Conservation (phyloP, 2,329 filamentous ascomycete species). For the Neonectria magnoliae region DNA sequence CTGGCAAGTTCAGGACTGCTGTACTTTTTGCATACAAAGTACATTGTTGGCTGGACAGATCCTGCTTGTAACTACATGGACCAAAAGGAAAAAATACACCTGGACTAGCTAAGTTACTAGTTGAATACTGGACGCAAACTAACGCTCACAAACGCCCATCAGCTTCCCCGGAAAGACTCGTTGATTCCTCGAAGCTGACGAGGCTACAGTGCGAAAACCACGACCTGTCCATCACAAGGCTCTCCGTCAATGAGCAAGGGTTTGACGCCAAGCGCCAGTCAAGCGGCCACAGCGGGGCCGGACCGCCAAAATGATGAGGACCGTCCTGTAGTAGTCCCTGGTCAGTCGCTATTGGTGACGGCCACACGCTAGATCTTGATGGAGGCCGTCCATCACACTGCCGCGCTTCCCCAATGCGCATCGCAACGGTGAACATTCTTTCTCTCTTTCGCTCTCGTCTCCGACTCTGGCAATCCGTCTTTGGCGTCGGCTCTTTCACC, state of each 20-base stretch:
- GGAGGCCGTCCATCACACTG: slow-evolving; percentile 13
- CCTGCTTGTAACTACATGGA: neutral
- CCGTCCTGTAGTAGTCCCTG: slow-evolving; percentile 30
- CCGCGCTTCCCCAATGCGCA: slow-evolving; percentile 26
- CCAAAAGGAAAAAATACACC: neutral
- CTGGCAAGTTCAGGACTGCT: neutral
- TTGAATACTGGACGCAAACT: neutral
- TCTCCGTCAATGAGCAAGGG: slow-evolving; percentile 3
- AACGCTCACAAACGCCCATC: neutral
- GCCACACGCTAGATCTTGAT: slow-evolving; percentile 11
- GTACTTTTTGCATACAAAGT: neutral
- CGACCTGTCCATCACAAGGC: neutral
- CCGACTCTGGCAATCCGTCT: slow-evolving; percentile 4
- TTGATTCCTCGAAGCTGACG: neutral
- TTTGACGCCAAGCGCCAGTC: slow-evolving; percentile 32
- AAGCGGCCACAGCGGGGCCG: slow-evolving; percentile 28
- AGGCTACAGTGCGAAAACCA: neutral
- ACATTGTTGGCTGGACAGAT: neutral
- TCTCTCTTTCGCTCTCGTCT: slow-evolving; percentile 11
- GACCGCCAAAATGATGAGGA: slow-evolving; percentile 30
- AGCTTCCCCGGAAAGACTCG: neutral
- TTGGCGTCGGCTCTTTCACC: slow-evolving; percentile 9
- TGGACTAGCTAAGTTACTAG: no score
- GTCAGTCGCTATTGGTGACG: slow-evolving; percentile 22
- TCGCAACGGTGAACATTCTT: neutral